Evolutionary conservation across 495 filamentous ascomycete genomes (phyloP), one percentile per base, ranked within the genome.

Genomic region (Cudoniella acicularis): DNA sequence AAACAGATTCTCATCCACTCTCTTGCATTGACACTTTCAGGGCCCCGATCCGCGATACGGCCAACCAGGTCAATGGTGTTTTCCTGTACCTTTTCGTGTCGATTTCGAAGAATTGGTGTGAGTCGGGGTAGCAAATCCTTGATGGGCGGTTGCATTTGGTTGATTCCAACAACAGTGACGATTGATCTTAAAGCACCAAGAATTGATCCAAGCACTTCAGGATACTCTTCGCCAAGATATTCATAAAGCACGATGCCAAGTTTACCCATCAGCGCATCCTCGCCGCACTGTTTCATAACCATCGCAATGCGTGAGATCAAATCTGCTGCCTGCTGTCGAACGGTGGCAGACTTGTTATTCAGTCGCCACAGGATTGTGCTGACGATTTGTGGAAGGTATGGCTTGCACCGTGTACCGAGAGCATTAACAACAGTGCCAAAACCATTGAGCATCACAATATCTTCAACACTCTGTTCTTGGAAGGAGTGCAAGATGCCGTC

Each of bases 1-100:
- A 98, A 99, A 76, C 95, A 98, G 71, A 99, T 99, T 65, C 95
- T 84, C 95, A 99, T 98, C 95, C 95, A 98, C 72, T 99, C 95
- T 68, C 94, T 85, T 16, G 95, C 92, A 67, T 95, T 96, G 67
- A 99, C 95, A 52, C 85, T 90, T 69, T 98, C 93, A 9, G 95
- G 91, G 11, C 94, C 95, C 64, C 95, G 89, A 71, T 99, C 95
- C 42, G 95, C 95, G 65, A 98, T 98, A 79, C 95, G 94, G 62
- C 95, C 95, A 46, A 99, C 94, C 3, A 99, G 80, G 69, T 99
- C 95, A 66, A 99, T 98, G n/a, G 94, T 96, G 73, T 99, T 99
- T 65, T 99, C 95, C 71, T 99, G 95, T 42, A 99, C 95, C 73
- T 99, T 99, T 71, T 99, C 95, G 78, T 99, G 95, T 49, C 95